These are phyloP conservation scores for Quercus berberidifolia DNA, from an alignment of 306 rosid species.

Conservation along the genomic window DNA sequence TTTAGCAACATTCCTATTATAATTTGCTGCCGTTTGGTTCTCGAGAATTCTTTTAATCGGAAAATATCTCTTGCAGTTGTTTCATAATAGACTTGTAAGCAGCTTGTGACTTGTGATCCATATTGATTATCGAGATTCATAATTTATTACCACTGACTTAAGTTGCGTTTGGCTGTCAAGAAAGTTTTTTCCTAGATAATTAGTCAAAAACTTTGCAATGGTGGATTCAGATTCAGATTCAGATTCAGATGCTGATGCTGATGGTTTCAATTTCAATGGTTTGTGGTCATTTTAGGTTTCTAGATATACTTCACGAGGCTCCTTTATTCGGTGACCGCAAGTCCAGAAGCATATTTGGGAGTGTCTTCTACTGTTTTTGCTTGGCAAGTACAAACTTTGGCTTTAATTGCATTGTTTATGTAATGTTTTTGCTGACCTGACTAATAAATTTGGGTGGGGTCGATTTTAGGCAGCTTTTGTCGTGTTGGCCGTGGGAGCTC, in stretches of 20 bases:
- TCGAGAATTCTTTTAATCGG: no score
- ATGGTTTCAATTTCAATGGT: background rate
- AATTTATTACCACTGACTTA: background rate
- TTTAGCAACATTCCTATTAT: background rate
- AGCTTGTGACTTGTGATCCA: background rate
- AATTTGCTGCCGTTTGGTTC: no score
- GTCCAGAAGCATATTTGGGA: constrained; percentile 72
- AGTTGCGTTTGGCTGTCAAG: background rate
- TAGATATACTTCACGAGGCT: constrained; percentile 93
- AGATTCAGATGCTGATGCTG: no score
- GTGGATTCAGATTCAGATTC: background rate
- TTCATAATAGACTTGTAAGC: background rate
- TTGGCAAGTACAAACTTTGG: constrained; percentile 44
- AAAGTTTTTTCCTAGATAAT: background rate
- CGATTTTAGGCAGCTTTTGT: constrained; percentile 71
- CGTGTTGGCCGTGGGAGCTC: constrained; percentile 62
- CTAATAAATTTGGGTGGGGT: constrained; percentile 12
- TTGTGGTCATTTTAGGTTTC: constrained; percentile 44
- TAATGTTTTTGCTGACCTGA: background rate
- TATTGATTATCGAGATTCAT: no score
- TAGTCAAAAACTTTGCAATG: no score
- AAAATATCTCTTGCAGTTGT: no score
- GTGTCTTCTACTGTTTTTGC: constrained; percentile 70
- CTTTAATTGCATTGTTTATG: no score
- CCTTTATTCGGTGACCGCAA: constrained; percentile 89